These are phyloP conservation scores for Sporopachydermia quercuum DNA, from an alignment of 805 yeast genomes.

Conservation along the genomic window DNA sequence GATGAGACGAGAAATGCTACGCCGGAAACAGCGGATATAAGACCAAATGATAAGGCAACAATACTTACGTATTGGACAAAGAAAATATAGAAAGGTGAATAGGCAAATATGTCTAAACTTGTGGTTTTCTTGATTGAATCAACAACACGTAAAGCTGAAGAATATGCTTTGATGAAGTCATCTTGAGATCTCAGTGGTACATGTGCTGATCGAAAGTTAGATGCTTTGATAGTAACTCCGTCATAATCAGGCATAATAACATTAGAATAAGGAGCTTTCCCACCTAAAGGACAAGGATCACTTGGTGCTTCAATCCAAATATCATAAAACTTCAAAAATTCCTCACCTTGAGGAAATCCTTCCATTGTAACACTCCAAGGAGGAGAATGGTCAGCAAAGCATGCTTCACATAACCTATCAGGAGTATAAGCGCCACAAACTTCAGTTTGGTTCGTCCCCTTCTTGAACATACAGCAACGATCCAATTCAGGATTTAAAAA, in stretches of 20 bases:
- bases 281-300: constrained; percentile 90
- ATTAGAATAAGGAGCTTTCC: constrained; percentile 77
- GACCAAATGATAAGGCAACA: constrained; percentile 36
- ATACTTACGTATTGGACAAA: constrained; percentile 78
- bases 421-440: constrained; percentile 58
- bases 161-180: constrained; percentile 73
- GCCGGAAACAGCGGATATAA: constrained; percentile 22
- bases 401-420: constrained; percentile 55
- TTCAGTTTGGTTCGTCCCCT: constrained; percentile 30
- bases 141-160: constrained; percentile 53
- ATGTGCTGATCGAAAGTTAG: constrained; percentile 73
- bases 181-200: constrained; percentile 63
- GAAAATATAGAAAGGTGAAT: constrained; percentile 84
- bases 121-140: constrained; percentile 26
- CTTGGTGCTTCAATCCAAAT: constrained; percentile 79
- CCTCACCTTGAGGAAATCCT: constrained; percentile 67
- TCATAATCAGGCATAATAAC: constrained; percentile 33
- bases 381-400: constrained; percentile 45
- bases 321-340: constrained; percentile 55
- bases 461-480: constrained; percentile 68
- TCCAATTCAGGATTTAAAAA: constrained; percentile 81
- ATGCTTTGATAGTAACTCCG: constrained; percentile 29
- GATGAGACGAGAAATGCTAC: constrained; percentile 36
- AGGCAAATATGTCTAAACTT: constrained; percentile 60
- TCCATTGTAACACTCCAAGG: constrained; percentile 61